Percentiles rank a stretch among this genome's conserved stretches.
phyloP scores from a whole-genome alignment of 1,139 yeast species.

The Geotrichum cucujoidarum region DNA sequence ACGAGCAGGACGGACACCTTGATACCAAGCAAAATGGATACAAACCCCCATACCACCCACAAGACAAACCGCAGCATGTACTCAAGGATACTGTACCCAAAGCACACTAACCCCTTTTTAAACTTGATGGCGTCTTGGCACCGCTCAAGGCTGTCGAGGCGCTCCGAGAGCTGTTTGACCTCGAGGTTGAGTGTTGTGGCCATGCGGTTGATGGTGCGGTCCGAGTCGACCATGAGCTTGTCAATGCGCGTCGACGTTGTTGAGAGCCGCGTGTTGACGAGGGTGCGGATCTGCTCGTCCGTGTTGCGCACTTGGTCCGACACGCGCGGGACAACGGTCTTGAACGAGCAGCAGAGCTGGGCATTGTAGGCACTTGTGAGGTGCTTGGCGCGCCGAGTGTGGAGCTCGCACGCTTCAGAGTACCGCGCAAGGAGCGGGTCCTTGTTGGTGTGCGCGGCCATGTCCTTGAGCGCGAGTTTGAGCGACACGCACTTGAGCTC shows the following conservation, averaged over 20 bases:
- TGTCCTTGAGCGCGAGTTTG: neutral
- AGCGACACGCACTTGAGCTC: slow-evolving; percentile 5
- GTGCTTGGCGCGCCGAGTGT: neutral
- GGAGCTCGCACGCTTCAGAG: neutral
- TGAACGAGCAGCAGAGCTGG: neutral
- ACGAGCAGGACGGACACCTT: slow-evolving; percentile 36
- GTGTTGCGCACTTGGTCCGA: neutral
- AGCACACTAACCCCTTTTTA: neutral
- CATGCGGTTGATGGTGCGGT: slow-evolving; percentile 73
- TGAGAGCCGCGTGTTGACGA: slow-evolving; percentile 10
- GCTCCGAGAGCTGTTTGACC: slow-evolving; percentile 61
- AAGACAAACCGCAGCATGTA: slow-evolving; percentile 54
- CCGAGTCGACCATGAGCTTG: slow-evolving; percentile 52
- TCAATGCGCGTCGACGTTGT: slow-evolving; percentile 17
- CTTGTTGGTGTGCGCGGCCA: neutral
- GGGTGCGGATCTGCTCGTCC: slow-evolving; percentile 3
- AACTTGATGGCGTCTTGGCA: slow-evolving; percentile 21
- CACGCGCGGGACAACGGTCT: neutral
- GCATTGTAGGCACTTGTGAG: neutral
- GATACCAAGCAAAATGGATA: slow-evolving; percentile 47
- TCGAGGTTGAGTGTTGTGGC: slow-evolving; percentile 75
- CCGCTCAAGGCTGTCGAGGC: slow-evolving; percentile 50
- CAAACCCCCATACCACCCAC: slow-evolving; percentile 68
- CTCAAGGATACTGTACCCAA: slow-evolving; percentile 40
- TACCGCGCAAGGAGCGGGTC: neutral